Percentiles rank a stretch among this genome's conserved stretches.
Evolutionary conservation across 352 stramenopile species (phyloP).

Genomic region (Blastocystis sp.): DNA sequence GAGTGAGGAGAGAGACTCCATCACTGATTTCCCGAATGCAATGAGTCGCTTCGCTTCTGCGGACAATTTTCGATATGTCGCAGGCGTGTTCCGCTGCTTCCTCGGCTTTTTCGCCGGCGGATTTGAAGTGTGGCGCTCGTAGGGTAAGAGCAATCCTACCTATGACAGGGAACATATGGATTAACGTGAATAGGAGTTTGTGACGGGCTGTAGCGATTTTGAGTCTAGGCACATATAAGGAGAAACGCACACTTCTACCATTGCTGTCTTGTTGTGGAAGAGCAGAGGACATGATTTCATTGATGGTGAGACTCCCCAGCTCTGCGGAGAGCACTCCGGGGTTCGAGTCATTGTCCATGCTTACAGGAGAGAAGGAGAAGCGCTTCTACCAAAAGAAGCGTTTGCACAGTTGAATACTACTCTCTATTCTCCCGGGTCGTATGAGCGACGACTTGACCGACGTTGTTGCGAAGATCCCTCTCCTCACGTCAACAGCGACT

Average conservation of each 20-base stretch:
- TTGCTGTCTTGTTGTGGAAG: background rate
- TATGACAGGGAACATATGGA: background rate
- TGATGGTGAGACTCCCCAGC: background rate
- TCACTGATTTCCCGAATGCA: background rate
- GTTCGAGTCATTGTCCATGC: background rate
- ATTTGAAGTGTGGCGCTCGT: background rate
- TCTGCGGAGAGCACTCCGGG: background rate
- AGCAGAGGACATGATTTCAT: background rate
- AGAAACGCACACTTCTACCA: background rate
- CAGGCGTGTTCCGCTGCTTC: background rate
- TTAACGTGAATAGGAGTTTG: constrained; percentile 1
- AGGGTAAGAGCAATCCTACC: background rate
- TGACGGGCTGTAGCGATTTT: background rate
- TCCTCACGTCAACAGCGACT: constrained; percentile 76
- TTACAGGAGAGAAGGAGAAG: background rate
- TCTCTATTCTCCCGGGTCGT: background rate
- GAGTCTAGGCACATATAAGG: background rate
- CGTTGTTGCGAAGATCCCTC: constrained; percentile 9
- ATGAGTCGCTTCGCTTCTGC: background rate
- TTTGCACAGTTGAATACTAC: background rate
- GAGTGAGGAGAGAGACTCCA: background rate
- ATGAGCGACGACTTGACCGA: constrained; percentile 32
- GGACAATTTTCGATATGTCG: background rate
- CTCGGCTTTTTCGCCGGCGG: background rate
- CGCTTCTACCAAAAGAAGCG: background rate